Conservation (phyloP, 257 asterid genomes). For the Apocynum venetum region DNA sequence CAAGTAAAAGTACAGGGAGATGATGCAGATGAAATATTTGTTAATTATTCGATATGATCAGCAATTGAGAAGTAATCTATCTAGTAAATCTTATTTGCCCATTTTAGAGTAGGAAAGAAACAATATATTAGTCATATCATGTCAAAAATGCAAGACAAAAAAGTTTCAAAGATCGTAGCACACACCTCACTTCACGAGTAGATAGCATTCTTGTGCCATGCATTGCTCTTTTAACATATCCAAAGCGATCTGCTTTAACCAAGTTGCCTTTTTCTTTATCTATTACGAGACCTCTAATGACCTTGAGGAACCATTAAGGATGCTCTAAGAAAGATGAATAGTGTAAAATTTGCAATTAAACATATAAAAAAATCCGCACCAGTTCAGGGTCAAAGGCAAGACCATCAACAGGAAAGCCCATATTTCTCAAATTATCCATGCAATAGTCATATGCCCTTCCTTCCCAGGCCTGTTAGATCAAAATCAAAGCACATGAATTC, state of each 20-base stretch:
- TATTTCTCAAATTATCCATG: conserved; percentile 61
- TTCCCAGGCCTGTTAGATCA: conserved; percentile 78
- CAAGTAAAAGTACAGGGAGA: not conserved
- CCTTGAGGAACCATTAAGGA: conserved; percentile 38
- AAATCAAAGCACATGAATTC: not conserved
- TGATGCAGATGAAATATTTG: not conserved
- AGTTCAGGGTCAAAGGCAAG: conserved; percentile 86
- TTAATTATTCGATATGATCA: not conserved
- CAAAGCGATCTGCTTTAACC: conserved; percentile 88
- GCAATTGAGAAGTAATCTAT: not conserved
- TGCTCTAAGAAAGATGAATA: conserved; percentile 7
- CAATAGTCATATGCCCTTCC: conserved; percentile 97
- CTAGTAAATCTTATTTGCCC: not conserved
- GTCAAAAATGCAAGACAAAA: conserved; percentile 12
- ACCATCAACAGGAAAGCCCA: conserved; percentile 92
- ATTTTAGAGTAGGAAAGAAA: not conserved
- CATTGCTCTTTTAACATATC: conserved; percentile 84
- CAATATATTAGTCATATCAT: conserved; percentile 6
- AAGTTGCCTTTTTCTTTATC: conserved; percentile 87
- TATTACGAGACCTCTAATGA: conserved; percentile 83
- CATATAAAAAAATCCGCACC: conserved; percentile 32
- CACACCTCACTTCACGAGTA: conserved; percentile 71
- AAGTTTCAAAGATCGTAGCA: conserved; percentile 18
- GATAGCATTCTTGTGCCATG: conserved; percentile 83
- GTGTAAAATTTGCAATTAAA: conserved; percentile 1